Evolutionary conservation across 2,329 filamentous ascomycete genomes (phyloP), one percentile per base, ranked within the genome.

Genomic region (Diaporthe sp.): DNA sequence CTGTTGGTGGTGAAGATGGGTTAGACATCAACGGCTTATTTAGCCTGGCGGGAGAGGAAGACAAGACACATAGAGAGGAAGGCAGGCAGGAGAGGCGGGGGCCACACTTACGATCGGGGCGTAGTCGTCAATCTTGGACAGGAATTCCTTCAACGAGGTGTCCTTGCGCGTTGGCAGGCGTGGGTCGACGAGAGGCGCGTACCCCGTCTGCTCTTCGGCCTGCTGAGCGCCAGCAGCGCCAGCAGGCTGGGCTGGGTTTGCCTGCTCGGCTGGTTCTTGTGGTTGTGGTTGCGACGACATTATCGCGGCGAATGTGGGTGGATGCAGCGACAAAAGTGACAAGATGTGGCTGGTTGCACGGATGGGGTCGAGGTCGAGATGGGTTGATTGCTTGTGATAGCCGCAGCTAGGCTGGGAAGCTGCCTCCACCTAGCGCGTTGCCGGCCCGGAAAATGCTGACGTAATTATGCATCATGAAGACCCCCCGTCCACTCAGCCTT

Each of bases 101-200:
- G 35, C n/a, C 71, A 61, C 42, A 86, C 93, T 77, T 89, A 98
- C 96, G 80, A 99, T 98, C 15, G 97, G 97, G 76, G 97, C 95
- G 85, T 97, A 98, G 81, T 99, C 97, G 82, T 99, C 97, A 93
- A 99, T 98, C 88, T 98, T 98, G 77, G 90, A 90, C 25, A 99
- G 85, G 82, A 99, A 98, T 84, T 98, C 96, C 81, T 96, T 94
- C 78, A 99, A 86, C 52, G 94, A 97, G 28, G 93, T 93, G 85
- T 99, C 97, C 85, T 98, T 98, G 82, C 95, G 95, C 70, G 93
- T 92, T 1, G 94, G 92, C 77, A 94, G 86, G 80, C 90, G 91
- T 45, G 75, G 74, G 71, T 77, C 74, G n/a, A 74, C 68, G 3
- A 74, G 68, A 3, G 74, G 71, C n/a, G 73, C 67, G 22, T 74